Conservation (phyloP, 441 rosid species). For the Erysimum pusillum region DNA sequence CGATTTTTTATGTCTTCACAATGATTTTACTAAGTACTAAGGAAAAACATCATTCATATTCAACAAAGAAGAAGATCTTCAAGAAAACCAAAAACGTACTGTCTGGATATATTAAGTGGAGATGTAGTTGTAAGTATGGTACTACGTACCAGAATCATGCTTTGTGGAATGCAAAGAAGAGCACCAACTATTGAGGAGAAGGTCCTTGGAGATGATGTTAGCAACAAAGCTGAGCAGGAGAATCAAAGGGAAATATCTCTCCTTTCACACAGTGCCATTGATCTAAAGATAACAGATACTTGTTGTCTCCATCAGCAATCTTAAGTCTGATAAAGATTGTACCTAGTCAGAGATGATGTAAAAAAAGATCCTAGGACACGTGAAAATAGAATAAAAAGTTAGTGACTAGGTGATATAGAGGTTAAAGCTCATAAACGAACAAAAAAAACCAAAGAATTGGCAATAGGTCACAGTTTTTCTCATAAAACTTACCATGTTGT, state of each 20-base stretch:
- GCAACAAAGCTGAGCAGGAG: too few species aligned
- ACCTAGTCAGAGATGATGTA: conserved; percentile 9
- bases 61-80: too few species aligned
- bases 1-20: too few species aligned
- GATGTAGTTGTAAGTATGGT: not conserved
- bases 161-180: not conserved
- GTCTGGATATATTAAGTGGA: conserved; percentile 1
- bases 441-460: not conserved
- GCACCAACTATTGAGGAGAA: not conserved
- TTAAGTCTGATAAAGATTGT: not conserved
- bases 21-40: too few species aligned
- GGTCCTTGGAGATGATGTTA: too few species aligned
- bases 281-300: conserved; percentile 1
- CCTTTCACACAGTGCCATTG: conserved; percentile 1
- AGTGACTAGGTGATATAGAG: not conserved
- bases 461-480: not conserved
- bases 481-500: conserved; percentile 7
- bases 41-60: too few species aligned
- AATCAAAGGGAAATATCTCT: not conserved
- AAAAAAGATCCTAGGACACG: not conserved
- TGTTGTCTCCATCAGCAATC: conserved; percentile 7
- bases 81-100: not conserved
- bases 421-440: too few species aligned
- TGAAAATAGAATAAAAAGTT: conserved; percentile 7
- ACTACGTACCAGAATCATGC: conserved; percentile 10